These are phyloP conservation scores for Hyaloscypha variabilis DNA, from an alignment of 495 filamentous ascomycete genomes.

Conservation along the genomic window DNA sequence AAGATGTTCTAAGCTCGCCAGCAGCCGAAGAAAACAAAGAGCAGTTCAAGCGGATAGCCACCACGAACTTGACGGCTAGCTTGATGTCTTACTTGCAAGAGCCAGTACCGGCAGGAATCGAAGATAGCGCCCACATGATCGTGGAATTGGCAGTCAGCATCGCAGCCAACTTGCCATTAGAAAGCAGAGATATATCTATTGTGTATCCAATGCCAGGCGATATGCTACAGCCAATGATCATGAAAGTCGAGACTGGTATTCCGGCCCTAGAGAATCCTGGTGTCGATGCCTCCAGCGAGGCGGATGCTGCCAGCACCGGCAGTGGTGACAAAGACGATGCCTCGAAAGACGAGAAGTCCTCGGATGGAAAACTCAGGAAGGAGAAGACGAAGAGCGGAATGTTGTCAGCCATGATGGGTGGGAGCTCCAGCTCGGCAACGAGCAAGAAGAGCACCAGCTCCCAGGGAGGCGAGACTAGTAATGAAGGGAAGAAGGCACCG, in stretches of 20 bases:
- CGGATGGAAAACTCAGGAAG: constrained; percentile 36
- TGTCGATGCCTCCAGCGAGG: constrained; percentile 41
- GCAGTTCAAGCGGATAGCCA: constrained; percentile 67
- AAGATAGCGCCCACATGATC: constrained; percentile 74
- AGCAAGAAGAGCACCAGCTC: constrained; percentile 28
- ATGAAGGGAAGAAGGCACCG: constrained; percentile 27
- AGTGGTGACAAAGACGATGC: constrained; percentile 42
- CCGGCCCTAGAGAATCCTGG: constrained; percentile 67
- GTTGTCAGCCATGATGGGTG: constrained; percentile 38
- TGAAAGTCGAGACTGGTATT: constrained; percentile 80
- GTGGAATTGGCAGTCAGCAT: constrained; percentile 90
- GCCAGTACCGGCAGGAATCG: constrained; percentile 65
- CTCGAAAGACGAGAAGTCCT: constrained; percentile 37
- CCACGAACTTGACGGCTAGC: constrained; percentile 68
- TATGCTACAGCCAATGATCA: constrained; percentile 64
- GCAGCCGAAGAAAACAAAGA: constrained; percentile 64
- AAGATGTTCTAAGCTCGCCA: constrained; percentile 65
- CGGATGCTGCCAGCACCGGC: constrained; percentile 45
- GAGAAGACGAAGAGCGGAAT: constrained; percentile 37
- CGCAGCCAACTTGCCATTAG: constrained; percentile 81
- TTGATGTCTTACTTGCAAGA: constrained; percentile 75
- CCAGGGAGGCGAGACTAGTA: constrained; percentile 13
- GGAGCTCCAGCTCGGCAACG: constrained; percentile 5
- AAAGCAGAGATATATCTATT: constrained; percentile 88
- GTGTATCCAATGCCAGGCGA: constrained; percentile 80